Evolutionary conservation across 1,284 basidiomycete species (phyloP).

Genomic region (Puccinia novopanici): DNA sequence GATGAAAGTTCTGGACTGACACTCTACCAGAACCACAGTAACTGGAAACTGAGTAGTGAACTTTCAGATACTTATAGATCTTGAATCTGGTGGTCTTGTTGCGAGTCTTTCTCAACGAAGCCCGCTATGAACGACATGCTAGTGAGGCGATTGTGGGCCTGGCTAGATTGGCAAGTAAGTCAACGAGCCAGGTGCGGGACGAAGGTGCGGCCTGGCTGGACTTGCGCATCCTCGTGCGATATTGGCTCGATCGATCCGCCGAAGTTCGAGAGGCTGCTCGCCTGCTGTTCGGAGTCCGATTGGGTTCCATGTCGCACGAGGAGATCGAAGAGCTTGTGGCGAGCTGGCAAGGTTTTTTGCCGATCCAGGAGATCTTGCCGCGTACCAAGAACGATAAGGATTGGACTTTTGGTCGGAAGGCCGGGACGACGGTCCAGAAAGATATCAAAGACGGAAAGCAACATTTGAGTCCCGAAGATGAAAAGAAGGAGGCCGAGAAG

Average conservation of each 20-base stretch:
- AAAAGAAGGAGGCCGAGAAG: neutral
- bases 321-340: conserved; percentile 20
- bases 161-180: conserved; percentile 11
- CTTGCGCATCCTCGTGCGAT: conserved; percentile 26
- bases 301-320: conserved; percentile 24
- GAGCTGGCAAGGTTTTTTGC: conserved; percentile 26
- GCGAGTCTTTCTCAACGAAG: conserved; percentile 41
- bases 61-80: conserved; percentile 24
- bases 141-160: conserved; percentile 37
- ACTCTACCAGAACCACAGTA: neutral
- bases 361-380: conserved; percentile 2
- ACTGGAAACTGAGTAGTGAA: conserved; percentile 14
- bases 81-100: conserved; percentile 29
- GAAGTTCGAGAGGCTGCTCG: conserved; percentile 36
- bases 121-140: conserved; percentile 33
- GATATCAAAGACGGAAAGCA: neutral
- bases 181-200: neutral
- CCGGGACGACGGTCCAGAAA: neutral
- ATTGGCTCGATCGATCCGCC: conserved; percentile 46
- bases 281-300: conserved; percentile 18
- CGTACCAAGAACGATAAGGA: conserved; percentile 29
- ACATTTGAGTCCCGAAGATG: neutral
- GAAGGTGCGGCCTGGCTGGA: conserved; percentile 24
- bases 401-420: conserved; percentile 22
- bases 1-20: conserved; percentile 21